These are phyloP conservation scores for Suhomyces vadensis DNA, from an alignment of 805 yeast genomes.

Conservation along the genomic window DNA sequence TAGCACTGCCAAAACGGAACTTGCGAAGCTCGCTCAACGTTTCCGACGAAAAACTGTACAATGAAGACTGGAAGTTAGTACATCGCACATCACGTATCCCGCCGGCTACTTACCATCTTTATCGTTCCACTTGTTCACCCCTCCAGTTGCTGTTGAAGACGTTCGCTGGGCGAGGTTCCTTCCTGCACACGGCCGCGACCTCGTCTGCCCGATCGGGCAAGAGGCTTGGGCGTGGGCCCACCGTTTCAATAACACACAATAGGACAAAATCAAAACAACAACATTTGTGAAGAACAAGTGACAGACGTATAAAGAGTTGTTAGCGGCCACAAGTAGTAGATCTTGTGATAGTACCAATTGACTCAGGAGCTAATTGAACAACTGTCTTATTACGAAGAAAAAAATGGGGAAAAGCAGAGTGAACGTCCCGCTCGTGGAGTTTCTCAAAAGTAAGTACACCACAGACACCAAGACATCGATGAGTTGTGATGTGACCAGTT, in stretches of 20 bases:
- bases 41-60: slow-evolving; percentile 64
- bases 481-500: too few relatives aligned
- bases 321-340: too few relatives aligned
- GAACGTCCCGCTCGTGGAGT: slow-evolving; percentile 42
- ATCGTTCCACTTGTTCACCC: too few relatives aligned
- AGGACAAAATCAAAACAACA: slow-evolving; percentile 5
- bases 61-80: slow-evolving; percentile 27
- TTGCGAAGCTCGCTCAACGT: slow-evolving; percentile 62
- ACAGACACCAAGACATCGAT: background rate
- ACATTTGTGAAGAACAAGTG: slow-evolving; percentile 4
- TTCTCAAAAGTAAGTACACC: slow-evolving; percentile 41
- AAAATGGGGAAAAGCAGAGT: slow-evolving; percentile 19
- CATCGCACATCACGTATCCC: too few relatives aligned
- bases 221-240: background rate
- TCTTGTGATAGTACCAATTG: too few relatives aligned
- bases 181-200: background rate
- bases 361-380: too few relatives aligned
- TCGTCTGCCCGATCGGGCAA: slow-evolving; percentile 3
- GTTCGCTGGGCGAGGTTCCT: background rate
- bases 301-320: slow-evolving; percentile 1
- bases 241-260: slow-evolving; percentile 6
- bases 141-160: too few relatives aligned
- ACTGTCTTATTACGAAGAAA: background rate
- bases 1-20: slow-evolving; percentile 71
- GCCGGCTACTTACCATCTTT: background rate